Base-by-base conservation (phyloP, 768 basidiomycete species). In the Termitomyces sp. region DNA sequence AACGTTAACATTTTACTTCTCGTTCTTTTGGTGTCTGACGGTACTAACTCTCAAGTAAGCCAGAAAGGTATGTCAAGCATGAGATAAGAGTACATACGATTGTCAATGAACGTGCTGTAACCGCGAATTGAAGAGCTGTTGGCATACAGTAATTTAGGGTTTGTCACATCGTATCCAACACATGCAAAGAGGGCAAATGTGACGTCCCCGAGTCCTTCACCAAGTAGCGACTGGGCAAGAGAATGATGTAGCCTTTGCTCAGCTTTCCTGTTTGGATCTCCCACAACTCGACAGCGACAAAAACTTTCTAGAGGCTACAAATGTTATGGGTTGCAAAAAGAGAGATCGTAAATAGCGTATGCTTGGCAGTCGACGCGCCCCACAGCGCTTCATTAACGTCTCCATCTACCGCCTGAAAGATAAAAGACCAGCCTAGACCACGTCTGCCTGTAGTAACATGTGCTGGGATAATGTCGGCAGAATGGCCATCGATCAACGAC, bases 121-220 rank as follows among this genome's bases (percentile, higher is more conserved):
- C 67, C 64, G 7, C 44, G 59, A 22, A 67, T 41, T 24, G 64
- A 36, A 1, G 55, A 51, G 13, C 33, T 55, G 10, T 61, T 65
- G 12, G 59, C 63, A 26, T 60, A 66, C 2, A 68, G 24, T 9
- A 64, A 16, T 12, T 51, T 36, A 1, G 64, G 63, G 15, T 58
- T 57, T 5, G 36, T 57, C 0, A 56, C 60, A 5, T 31, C 55
- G 1, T 24, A 24, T 0, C 15, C 41, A 20, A 54, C 51, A 22
- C 55, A 54, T 24, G 55, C 60, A 61, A 65, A 67, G 13, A 62
- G 60, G 24, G 59, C 65, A 45, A 66, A 66, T 42, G 58, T 64
- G 18, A 57, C 26, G 39, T 68, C 59, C 5, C 62, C 46, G 8
- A 65, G 22, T 31, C 62, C 63, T 8, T 34, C 28, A 7, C 62